phyloP scores from a whole-genome alignment of 2,329 filamentous ascomycete genomes.

The Pestalotiopsis sp. region DNA sequence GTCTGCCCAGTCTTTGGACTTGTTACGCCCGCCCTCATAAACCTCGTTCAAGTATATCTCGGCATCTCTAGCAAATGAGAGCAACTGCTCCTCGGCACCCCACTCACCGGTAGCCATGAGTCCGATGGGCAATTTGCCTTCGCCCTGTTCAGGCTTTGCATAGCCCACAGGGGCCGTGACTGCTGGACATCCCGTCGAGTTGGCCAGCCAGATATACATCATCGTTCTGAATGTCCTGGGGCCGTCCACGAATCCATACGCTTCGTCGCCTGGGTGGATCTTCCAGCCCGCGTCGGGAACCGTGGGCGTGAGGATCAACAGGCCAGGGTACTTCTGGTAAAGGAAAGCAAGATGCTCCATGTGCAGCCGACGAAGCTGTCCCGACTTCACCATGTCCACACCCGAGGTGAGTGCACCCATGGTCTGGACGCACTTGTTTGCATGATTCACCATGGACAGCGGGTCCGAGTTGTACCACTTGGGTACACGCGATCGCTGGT shows the following conservation, averaged over 20 bases:
- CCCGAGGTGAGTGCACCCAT: constrained; percentile 67
- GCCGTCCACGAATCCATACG: constrained; percentile 75
- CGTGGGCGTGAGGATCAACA: constrained; percentile 81
- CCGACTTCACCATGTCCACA: constrained; percentile 72
- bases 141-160: constrained; percentile 55
- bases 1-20: constrained; percentile 61
- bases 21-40: constrained; percentile 50
- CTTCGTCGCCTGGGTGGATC: constrained; percentile 57
- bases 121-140: constrained; percentile 63
- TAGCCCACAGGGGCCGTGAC: constrained; percentile 79
- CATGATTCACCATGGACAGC: constrained; percentile 60
- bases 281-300: constrained; percentile 77
- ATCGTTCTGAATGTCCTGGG: constrained; percentile 77
- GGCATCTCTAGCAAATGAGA: constrained; percentile 61
- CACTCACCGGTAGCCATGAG: constrained; percentile 68
- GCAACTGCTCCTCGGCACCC: constrained; percentile 66
- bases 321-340: constrained; percentile 70
- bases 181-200: constrained; percentile 78
- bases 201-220: constrained; percentile 85
- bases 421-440: constrained; percentile 72
- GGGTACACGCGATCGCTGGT: constrained; percentile 43
- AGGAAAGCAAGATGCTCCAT: constrained; percentile 45
- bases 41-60: constrained; percentile 57
- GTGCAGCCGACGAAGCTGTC: constrained; percentile 72
- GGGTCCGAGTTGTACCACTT: constrained; percentile 45